A percentile compares a stretch with the other conserved stretches of the same genome.
Evolutionary conservation across 1,284 basidiomycete species (phyloP).

Genomic region (Puccinia novopanici): DNA sequence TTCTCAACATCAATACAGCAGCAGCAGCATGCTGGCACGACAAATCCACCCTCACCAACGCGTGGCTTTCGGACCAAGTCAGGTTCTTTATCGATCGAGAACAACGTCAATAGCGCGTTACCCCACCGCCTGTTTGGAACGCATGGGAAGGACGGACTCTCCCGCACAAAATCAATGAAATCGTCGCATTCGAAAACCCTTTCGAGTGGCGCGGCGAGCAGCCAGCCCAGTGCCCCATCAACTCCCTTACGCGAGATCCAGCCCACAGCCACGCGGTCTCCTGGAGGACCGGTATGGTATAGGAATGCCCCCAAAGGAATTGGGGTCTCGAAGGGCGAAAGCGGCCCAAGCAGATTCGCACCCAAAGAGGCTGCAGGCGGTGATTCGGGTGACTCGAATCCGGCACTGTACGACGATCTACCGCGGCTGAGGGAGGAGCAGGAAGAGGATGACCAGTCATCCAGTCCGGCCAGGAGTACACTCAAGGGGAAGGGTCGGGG

Average conservation of each 20-base stretch:
- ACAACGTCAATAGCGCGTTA: conserved; percentile 15
- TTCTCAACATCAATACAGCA: not conserved
- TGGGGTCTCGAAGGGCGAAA: conserved; percentile 9
- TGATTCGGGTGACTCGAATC: conserved; percentile 27
- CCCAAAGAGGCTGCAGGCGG: not conserved
- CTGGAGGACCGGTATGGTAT: conserved; percentile 48
- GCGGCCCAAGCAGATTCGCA: not conserved
- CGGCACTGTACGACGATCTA: conserved; percentile 39
- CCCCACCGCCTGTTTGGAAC: conserved; percentile 40
- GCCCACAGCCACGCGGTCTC: conserved; percentile 25
- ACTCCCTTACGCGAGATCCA: conserved; percentile 26
- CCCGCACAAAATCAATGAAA: conserved; percentile 11
- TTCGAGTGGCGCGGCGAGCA: not conserved
- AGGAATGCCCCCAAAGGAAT: not conserved
- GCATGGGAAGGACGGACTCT: not conserved
- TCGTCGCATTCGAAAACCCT: not conserved
- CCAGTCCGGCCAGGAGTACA: conserved; percentile 34
- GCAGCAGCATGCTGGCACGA: not conserved
- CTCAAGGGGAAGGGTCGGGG: conserved; percentile 30
- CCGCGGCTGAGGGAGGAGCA: conserved; percentile 1
- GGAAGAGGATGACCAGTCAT: not conserved
- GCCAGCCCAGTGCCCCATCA: conserved; percentile 12
- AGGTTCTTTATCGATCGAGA: not conserved
- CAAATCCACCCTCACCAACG: conserved; percentile 26
- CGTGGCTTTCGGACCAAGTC: conserved; percentile 37